Evolutionary conservation across 208 protist genomes (phyloP), one percentile per base, ranked within the genome.

Genomic region (Leishmania lainsoni): DNA sequence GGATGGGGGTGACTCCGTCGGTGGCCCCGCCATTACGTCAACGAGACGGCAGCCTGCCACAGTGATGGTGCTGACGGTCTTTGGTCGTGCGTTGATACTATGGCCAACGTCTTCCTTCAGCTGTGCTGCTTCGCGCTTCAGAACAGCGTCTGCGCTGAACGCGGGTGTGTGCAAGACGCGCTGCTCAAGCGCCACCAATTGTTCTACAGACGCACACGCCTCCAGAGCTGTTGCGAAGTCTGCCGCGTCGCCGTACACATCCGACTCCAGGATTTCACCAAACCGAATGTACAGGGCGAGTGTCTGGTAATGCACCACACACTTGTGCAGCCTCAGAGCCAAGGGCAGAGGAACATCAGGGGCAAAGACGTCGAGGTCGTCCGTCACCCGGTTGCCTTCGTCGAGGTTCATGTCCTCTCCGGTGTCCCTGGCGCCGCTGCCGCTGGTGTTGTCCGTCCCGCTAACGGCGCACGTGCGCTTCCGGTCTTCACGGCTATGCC

Each of bases 301-400:
- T 5, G 92, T 72, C 26, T 94, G 87, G 71, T 94, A 89, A 52
- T 88, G 86, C 65, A 84, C 22, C 16, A 94, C 81, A 69, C 91
- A 79, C 79, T 87, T 85, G 85, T 93, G 90, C 6, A 91, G 74
- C 45, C 68, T 85, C 75, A 94, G 78, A 17, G 83, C 87, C 32
- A 91, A 81, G 49, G 91, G 91, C 54, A 95, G 81, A 68, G 89
- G 75, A 39, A 79, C 76, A 35, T 87, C 68, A 32, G 45, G 42
- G 12, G 61, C 70, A 61, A 83, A 76, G 59, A 75, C 79, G 63
- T 84, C 63, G 32, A 81, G 35, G 42, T 3, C 49, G 73, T 81
- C 81, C 26, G 72, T 85, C 81, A 81, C 59, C 8, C 77, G 73
- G 63, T 17, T 61, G 68, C 59, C 79, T 12, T 59, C 69, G 56